Evolutionary conservation across 2,329 filamentous ascomycete genomes (phyloP).

Genomic region (Venturia asperata): DNA sequence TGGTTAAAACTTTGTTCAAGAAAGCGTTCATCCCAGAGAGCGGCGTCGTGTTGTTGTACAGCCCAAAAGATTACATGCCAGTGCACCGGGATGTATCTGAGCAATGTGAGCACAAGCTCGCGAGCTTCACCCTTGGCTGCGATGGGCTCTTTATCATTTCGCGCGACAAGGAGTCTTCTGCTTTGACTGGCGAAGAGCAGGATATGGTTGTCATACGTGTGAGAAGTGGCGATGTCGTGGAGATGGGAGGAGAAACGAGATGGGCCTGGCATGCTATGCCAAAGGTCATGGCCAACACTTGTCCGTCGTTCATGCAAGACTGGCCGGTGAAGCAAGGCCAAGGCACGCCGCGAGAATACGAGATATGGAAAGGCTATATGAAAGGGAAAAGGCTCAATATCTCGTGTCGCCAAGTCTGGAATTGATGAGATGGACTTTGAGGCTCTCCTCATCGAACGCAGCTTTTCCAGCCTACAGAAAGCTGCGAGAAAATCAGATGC

Average conservation of each 20-base stretch:
- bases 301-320: constrained; percentile 62
- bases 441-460: neutral
- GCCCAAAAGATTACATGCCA: constrained; percentile 81
- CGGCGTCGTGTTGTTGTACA: constrained; percentile 91
- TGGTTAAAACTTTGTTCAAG: constrained; percentile 61
- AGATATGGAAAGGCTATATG: constrained; percentile 82
- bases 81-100: constrained; percentile 93
- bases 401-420: constrained; percentile 83
- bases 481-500: neutral
- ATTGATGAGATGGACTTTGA: constrained; percentile 28
- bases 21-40: constrained; percentile 50
- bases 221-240: constrained; percentile 78
- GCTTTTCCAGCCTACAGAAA: no score
- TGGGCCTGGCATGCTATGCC: constrained; percentile 96
- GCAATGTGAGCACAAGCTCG: constrained; percentile 65
- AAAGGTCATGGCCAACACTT: constrained; percentile 72
- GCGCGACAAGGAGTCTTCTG: constrained; percentile 34
- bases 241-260: constrained; percentile 74
- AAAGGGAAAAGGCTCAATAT: constrained; percentile 78
- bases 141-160: constrained; percentile 84
- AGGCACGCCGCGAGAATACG: constrained; percentile 36
- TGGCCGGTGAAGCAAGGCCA: constrained; percentile 56
- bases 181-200: neutral
- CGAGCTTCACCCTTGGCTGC: constrained; percentile 84
- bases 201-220: constrained; percentile 50